phyloP scores from a whole-genome alignment of 2,329 filamentous ascomycete species.

The Sclerotinia glacialis region DNA sequence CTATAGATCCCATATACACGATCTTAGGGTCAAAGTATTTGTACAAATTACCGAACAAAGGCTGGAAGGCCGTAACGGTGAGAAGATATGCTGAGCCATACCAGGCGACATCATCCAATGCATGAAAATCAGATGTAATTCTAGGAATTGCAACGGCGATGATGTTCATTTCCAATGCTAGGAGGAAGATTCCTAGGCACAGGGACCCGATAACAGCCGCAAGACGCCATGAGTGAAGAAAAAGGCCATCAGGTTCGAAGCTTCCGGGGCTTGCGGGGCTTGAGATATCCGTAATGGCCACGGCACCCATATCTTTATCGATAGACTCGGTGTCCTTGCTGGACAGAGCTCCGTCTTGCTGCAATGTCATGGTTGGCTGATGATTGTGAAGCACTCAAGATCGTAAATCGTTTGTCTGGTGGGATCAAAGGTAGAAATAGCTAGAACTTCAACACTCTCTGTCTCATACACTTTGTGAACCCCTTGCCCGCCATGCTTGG shows the following conservation, averaged over 20 bases:
- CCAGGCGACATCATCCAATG: conserved; percentile 50
- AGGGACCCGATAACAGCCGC: conserved; percentile 10
- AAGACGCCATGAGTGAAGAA: conserved; percentile 13
- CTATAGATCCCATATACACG: conserved; percentile 17
- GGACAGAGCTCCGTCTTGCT: neutral
- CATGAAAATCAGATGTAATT: conserved; percentile 45
- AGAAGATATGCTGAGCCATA: conserved; percentile 38
- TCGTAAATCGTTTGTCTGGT: neutral
- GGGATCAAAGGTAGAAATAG: neutral
- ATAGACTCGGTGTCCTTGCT: neutral
- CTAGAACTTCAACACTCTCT: neutral
- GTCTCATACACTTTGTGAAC: neutral
- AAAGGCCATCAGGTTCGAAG: neutral
- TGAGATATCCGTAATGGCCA: neutral
- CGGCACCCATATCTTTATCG: neutral
- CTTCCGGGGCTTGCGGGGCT: neutral
- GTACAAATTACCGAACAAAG: conserved; percentile 25
- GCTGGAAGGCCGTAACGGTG: conserved; percentile 40
- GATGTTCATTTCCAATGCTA: conserved; percentile 12
- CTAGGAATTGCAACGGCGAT: conserved; percentile 46
- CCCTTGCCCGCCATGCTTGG: neutral
- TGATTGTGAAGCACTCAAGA: neutral
- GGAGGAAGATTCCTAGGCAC: conserved; percentile 8
- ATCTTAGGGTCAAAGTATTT: conserved; percentile 29
- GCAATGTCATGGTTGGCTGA: neutral